Evolutionary conservation across 495 filamentous ascomycete genomes (phyloP), one percentile per base, ranked within the genome.

Genomic region (Aspergillus indologenus): DNA sequence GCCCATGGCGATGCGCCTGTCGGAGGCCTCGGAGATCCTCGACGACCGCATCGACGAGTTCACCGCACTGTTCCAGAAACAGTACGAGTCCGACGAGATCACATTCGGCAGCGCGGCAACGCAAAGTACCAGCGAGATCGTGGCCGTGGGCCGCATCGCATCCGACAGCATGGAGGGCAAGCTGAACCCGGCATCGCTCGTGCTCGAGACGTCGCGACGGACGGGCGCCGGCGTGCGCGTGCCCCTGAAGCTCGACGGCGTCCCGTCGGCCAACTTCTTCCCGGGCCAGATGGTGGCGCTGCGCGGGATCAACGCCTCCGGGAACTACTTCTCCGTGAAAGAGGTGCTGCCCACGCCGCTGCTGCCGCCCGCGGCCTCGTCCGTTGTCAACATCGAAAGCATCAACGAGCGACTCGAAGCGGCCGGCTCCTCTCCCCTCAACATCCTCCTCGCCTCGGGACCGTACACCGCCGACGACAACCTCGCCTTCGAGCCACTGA

Each of bases 11-110:
- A 96, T 96, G 91, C 95, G 94, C 62, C 81, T 92, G 14, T 90
- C 90, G 5, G 92, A 96, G 65, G 86, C 90, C 2, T 92, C 92
- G 2, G 92, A 96, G 71, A 89, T 96, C 53, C 79, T 96, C 6
- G 94, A 98, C 68, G 92, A 96, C 69, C 85, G 93, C 45, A 96
- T 98, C 71, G 94, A 98, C 56, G 90, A 90, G 29, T 96, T 97
- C 61, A 78, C 83, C 61, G 67, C 68, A 3, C 68, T 90, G 2
- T 81, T 96, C n/a, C 84, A 89, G 75, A 82, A 84, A 22, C 79
- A 91, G 65, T 82, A 94, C 70, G 75, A 84, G 18, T 81, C 96
- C 15, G 86, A 91, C 12, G 89, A 94, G 49, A 77, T 85, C n/a
- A 85, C 84, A 8, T 95, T 98, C 66, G 92, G 92, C 34, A 96